phyloP scores from a whole-genome alignment of 2,329 filamentous ascomycete genomes.

The Penicillium concentricum region DNA sequence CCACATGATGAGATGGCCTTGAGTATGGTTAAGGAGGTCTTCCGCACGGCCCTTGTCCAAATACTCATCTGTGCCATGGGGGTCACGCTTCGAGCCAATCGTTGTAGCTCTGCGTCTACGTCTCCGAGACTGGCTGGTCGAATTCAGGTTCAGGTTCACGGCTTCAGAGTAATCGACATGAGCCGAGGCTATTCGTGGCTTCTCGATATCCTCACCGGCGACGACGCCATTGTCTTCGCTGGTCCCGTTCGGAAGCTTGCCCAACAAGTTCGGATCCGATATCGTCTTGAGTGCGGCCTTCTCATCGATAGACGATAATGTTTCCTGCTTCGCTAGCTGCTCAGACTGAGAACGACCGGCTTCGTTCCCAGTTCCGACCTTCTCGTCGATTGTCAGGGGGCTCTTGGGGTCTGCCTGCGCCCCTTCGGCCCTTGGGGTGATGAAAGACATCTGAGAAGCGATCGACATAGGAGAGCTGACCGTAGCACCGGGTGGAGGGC shows the following conservation, averaged over 20 bases:
- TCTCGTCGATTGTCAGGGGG: constrained; percentile 33
- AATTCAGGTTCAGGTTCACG: constrained; percentile 40
- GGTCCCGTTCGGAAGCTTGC: constrained; percentile 24
- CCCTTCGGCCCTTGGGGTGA: constrained; percentile 32
- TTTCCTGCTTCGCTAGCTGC: constrained; percentile 27
- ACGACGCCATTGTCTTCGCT: constrained; percentile 24
- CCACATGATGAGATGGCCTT: constrained; percentile 87
- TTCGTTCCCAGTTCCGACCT: constrained; percentile 36
- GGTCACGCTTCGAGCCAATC: constrained; percentile 47
- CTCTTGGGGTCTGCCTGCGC: constrained; percentile 31
- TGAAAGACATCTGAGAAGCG: constrained; percentile 25
- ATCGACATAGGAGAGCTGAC: constrained; percentile 22
- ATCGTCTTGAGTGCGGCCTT: constrained; percentile 39
- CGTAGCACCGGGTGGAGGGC: constrained; percentile 34
- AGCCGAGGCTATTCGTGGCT: constrained; percentile 30
- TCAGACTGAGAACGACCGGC: constrained; percentile 35
- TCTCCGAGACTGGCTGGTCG: constrained; percentile 34
- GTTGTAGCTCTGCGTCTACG: constrained; percentile 47
- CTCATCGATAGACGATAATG: constrained; percentile 41
- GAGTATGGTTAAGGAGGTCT: constrained; percentile 74
- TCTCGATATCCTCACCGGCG: constrained; percentile 32
- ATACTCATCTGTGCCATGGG: constrained; percentile 67
- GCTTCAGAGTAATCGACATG: constrained; percentile 43
- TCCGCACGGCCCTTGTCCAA: constrained; percentile 75
- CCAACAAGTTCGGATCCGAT: constrained; percentile 27